A percentile compares a stretch with the other conserved stretches of the same genome.
Evolutionary conservation across 2,329 filamentous ascomycete genomes (phyloP).

Genomic region (Albophoma yamanashiensis): DNA sequence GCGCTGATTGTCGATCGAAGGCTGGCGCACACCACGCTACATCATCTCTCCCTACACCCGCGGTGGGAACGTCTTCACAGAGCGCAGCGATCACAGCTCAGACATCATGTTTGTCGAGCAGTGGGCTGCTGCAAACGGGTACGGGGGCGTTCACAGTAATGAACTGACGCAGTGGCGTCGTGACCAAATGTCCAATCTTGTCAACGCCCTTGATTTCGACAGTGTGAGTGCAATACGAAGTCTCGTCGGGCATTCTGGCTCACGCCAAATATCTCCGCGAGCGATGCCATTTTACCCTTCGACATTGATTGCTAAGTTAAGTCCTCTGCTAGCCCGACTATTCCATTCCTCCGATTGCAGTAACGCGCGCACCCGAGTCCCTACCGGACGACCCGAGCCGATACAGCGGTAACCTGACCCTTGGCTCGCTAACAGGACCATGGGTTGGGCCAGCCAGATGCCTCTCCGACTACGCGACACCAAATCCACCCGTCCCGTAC

Average conservation of each 20-base stretch:
- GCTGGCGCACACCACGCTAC: conserved; percentile 37
- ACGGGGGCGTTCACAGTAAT: conserved; percentile 17
- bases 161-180: conserved; percentile 15
- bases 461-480: conserved; percentile 3
- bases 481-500: conserved; percentile 6
- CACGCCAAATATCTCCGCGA: no score
- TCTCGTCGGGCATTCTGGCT: no score
- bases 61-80: conserved; percentile 40
- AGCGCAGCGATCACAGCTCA: conserved; percentile 41
- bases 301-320: not conserved
- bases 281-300: no score
- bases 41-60: conserved; percentile 45
- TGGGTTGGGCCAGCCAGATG: conserved; percentile 9
- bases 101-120: conserved; percentile 42
- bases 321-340: conserved; percentile 2
- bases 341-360: conserved; percentile 3
- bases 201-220: conserved; percentile 27
- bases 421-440: conserved; percentile 8
- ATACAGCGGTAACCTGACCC: conserved; percentile 6
- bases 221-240: conserved; percentile 13
- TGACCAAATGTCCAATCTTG: conserved; percentile 16
- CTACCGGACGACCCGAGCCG: conserved; percentile 2
- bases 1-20: conserved; percentile 3
- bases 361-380: not conserved
- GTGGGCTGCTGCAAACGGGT: conserved; percentile 24